Conservation (phyloP, 1,139 yeast species). For the Yamadazyma diddensiae region DNA sequence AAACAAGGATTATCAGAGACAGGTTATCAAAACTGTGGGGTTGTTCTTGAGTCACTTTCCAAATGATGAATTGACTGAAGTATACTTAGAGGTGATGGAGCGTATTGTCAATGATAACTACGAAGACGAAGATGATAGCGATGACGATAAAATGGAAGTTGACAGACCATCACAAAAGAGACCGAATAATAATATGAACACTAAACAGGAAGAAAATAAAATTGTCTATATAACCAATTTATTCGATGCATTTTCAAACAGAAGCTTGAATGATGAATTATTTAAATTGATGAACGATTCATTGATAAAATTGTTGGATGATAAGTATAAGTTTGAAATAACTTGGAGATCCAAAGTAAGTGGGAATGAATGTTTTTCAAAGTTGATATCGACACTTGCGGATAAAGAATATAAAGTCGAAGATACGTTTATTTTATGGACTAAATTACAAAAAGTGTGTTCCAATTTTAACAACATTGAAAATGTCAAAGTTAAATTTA, state of each 20-base stretch:
- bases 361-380: constrained; percentile 34
- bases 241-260: constrained; percentile 24
- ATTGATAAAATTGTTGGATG: constrained; percentile 20
- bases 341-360: constrained; percentile 62
- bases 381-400: constrained; percentile 11
- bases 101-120: constrained; percentile 33
- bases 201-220: constrained; percentile 36
- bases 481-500: constrained; percentile 54
- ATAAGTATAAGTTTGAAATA: constrained; percentile 27
- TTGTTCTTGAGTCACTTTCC: constrained; percentile 46
- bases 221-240: constrained; percentile 31
- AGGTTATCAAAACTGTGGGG: constrained; percentile 50
- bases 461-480: constrained; percentile 52
- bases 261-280: constrained; percentile 18
- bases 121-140: constrained; percentile 22
- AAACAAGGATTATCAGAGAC: constrained; percentile 61
- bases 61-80: constrained; percentile 29
- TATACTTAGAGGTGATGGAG: constrained; percentile 37
- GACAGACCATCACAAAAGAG: constrained; percentile 11
- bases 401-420: constrained; percentile 11
- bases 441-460: constrained; percentile 26
- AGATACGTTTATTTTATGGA: constrained; percentile 22
- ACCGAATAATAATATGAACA: constrained; percentile 11
- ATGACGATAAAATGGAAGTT: constrained; percentile 28
- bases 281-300: constrained; percentile 23